Evolutionary conservation across 352 stramenopile genomes (phyloP), one percentile per base, ranked within the genome.

Genomic region (Globisporangium paroecandrum): DNA sequence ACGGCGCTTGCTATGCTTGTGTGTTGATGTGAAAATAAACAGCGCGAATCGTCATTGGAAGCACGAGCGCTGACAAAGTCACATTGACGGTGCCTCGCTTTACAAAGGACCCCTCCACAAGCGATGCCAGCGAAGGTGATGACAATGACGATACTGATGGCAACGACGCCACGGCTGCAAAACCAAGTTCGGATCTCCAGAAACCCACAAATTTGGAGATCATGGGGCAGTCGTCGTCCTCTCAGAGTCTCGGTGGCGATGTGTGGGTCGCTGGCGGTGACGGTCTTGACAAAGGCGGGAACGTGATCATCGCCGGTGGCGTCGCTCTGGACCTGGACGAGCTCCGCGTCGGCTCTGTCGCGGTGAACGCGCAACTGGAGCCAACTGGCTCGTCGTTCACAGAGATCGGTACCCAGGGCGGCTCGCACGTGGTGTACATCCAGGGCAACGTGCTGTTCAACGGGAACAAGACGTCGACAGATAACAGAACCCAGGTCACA

Each of bases 401-500:
- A 0, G 79, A 86, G 59, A 90, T 93, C 41, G 84, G 84, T 38
- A 84, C 77, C 4, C 74, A 88, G 25, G 77, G 81, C 34, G 56
- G 63, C 20, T 76, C 69, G 0, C 84, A 93, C 49, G 29, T 71
- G n/a, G 82, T 93, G 6, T 77, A 77, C 2, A 60, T 93, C 47
- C 73, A 90, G 29, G 84, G 84, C 0, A 49, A 82, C 22, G 73
- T 94, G 5, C 69, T 74, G 0, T 77, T 94, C 51, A 94, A 92
- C 51, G 62, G 66, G 18, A 77, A 82, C 24, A 54, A 62, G 41
- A 66, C 63, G 27, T 69, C 74, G 10, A 66, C 53, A 15, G 69
- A 85, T 32, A 81, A 83, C 55, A 67, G 62, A 6, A 89, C 77
- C 12, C 65, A 70, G n/a, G 64, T 90, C 9, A 79, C 71, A 5